phyloP scores from a whole-genome alignment of 2,329 filamentous ascomycete genomes.

The Diaporthe citri region DNA sequence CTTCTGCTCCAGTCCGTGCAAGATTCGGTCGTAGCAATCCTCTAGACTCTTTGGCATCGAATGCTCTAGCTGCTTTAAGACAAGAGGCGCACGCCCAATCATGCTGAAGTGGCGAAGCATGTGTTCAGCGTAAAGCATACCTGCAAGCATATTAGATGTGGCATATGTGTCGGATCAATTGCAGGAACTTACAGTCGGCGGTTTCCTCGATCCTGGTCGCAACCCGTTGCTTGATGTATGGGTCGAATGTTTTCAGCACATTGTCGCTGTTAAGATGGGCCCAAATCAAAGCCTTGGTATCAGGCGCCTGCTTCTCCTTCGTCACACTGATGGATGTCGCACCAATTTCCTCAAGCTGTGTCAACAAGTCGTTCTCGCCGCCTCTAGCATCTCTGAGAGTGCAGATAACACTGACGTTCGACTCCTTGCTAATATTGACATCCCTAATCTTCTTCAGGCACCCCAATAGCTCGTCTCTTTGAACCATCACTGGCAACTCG shows the following conservation, averaged over 20 bases:
- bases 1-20: not conserved
- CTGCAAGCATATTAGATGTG: not conserved
- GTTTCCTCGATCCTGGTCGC: constrained; percentile 21
- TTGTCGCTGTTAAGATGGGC: constrained; percentile 27
- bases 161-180: too few relatives aligned
- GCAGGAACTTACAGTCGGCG: not conserved
- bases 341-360: not conserved
- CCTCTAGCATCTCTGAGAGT: not conserved
- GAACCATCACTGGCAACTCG: not conserved
- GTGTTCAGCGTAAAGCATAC: constrained; percentile 35
- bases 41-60: not conserved
- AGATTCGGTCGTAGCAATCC: not conserved
- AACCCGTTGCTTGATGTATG: constrained; percentile 36
- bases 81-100: constrained; percentile 21
- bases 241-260: constrained; percentile 16
- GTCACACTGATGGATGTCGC: not conserved
- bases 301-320: not conserved
- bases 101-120: constrained; percentile 33
- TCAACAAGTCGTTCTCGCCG: not conserved
- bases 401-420: constrained; percentile 2
- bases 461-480: not conserved
- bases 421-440: not conserved
- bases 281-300: constrained; percentile 5
- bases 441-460: not conserved
- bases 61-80: constrained; percentile 32